Percentiles rank a stretch among this genome's conserved stretches.
These are phyloP conservation scores for Phytophthora gonapodyides DNA, from an alignment of 352 stramenopile species.

Conservation along the genomic window DNA sequence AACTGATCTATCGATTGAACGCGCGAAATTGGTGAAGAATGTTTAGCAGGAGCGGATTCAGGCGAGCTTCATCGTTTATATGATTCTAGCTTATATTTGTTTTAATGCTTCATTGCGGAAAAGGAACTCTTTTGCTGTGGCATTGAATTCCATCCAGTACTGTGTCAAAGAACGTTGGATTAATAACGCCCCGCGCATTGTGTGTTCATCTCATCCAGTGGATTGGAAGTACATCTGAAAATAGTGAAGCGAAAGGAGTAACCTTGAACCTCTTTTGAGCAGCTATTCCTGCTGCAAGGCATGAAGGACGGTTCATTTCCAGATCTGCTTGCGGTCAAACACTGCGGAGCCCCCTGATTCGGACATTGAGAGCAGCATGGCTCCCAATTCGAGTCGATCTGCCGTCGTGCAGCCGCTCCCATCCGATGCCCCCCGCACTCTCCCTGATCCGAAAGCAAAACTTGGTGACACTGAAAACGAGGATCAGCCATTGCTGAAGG, in stretches of 20 bases:
- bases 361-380: constrained; percentile 8
- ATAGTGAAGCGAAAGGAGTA: constrained; percentile 11
- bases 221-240: constrained; percentile 32
- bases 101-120: too few species aligned
- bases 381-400: constrained; percentile 9
- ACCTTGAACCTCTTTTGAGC: neutral
- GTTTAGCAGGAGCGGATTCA: too few species aligned
- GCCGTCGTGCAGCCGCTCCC: constrained; percentile 19
- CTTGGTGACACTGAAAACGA: constrained; percentile 22
- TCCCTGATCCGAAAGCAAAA: constrained; percentile 21
- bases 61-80: too few species aligned
- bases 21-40: too few species aligned
- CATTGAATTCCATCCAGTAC: neutral
- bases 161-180: neutral
- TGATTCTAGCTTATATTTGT: too few species aligned
- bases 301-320: constrained; percentile 9
- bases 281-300: constrained; percentile 20
- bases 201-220: constrained; percentile 22
- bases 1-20: too few species aligned
- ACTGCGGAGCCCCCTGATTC: too few species aligned
- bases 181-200: neutral
- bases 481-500: constrained; percentile 25
- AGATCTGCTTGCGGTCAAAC: neutral
- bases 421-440: constrained; percentile 13
- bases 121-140: too few species aligned